Conservation (phyloP, 1,284 basidiomycete species). For the Volvariella surrecta region DNA sequence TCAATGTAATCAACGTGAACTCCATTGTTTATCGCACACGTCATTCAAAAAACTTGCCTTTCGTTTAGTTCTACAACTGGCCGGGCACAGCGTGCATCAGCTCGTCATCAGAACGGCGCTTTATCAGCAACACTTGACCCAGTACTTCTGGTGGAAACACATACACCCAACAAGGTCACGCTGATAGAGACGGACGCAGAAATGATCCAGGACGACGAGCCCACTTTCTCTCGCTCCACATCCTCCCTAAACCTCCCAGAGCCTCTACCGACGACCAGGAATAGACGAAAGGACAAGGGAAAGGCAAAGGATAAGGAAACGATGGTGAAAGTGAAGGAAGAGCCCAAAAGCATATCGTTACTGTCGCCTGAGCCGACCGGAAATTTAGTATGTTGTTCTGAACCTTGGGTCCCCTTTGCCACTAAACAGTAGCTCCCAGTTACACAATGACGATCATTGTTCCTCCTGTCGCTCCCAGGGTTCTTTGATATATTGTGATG, state of each 20-base stretch:
- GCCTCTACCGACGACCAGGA: slow-evolving; percentile 21
- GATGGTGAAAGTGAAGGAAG: slow-evolving; percentile 58
- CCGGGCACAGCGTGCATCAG: slow-evolving; percentile 67
- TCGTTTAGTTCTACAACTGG: slow-evolving; percentile 42
- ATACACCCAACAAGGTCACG: slow-evolving; percentile 13
- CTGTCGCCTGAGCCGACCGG: slow-evolving; percentile 41
- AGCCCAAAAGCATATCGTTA: slow-evolving; percentile 41
- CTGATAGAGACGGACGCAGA: slow-evolving; percentile 13
- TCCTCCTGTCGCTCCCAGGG: slow-evolving; percentile 83
- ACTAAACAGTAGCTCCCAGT: slow-evolving; percentile 34
- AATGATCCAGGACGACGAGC: slow-evolving; percentile 37
- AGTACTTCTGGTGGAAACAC: not conserved
- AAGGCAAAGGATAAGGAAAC: slow-evolving; percentile 51
- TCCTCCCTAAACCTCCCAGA: slow-evolving; percentile 39
- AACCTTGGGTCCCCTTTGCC: slow-evolving; percentile 13
- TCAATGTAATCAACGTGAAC: slow-evolving; percentile 3
- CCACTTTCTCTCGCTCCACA: slow-evolving; percentile 49
- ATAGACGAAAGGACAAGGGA: slow-evolving; percentile 54
- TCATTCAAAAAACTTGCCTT: slow-evolving; percentile 6
- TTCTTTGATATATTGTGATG: slow-evolving; percentile 89
- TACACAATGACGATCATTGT: slow-evolving; percentile 90
- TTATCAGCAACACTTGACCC: slow-evolving; percentile 17
- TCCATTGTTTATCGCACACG: slow-evolving; percentile 13
- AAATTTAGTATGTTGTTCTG: slow-evolving; percentile 31
- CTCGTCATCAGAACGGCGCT: slow-evolving; percentile 50